These are phyloP conservation scores for Pseudonitzschia pungens DNA, from an alignment of 108 stramenopile genomes.

Conservation along the genomic window DNA sequence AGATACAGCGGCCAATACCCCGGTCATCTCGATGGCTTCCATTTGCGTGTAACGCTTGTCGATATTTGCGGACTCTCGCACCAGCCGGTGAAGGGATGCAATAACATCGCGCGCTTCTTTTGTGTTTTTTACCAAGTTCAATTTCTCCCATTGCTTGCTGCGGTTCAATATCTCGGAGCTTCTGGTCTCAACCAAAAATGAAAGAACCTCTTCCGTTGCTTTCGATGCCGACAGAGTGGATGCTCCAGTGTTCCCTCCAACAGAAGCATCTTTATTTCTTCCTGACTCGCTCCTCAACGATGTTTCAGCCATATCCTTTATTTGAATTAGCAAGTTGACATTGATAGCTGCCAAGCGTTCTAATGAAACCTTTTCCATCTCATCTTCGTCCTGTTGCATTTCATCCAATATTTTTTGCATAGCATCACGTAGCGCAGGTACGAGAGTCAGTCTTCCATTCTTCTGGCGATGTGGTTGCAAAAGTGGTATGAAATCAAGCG, in stretches of 20 bases:
- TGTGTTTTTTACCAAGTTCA: constrained; percentile 49
- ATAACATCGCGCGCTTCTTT: constrained; percentile 60
- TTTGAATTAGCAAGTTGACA: constrained; percentile 65
- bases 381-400: constrained; percentile 69
- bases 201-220: constrained; percentile 15
- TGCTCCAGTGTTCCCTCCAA: constrained; percentile 6
- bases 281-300: constrained; percentile 38
- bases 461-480: constrained; percentile 14
- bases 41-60: constrained; percentile 39
- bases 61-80: constrained; percentile 44
- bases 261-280: neutral
- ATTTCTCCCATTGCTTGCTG: constrained; percentile 63
- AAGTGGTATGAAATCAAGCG: neutral
- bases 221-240: neutral
- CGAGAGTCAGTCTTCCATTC: constrained; percentile 60
- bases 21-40: constrained; percentile 48
- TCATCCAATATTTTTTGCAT: constrained; percentile 86
- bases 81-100: constrained; percentile 48
- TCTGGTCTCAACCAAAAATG: constrained; percentile 47
- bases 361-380: constrained; percentile 82
- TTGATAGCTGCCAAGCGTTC: constrained; percentile 84
- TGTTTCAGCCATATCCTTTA: constrained; percentile 67
- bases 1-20: constrained; percentile 39
- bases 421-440: constrained; percentile 52
- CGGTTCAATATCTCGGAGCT: constrained; percentile 33